Evolutionary conservation across 148 eudicot genomes (phyloP).

Genomic region (Camellia lanceoleosa): DNA sequence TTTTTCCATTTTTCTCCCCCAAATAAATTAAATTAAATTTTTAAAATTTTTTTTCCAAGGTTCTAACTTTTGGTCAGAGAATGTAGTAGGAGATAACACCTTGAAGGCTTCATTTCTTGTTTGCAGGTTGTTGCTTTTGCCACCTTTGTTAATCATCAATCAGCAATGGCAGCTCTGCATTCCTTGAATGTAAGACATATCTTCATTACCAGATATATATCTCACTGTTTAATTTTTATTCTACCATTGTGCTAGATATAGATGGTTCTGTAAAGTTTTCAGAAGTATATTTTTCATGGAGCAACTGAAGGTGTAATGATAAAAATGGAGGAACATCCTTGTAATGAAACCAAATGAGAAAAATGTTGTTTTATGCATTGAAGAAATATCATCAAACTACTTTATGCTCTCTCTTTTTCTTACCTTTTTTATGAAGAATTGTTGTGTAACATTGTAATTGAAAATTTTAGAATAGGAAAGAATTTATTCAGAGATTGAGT

Average conservation of each 20-base stretch:
- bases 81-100: neutral
- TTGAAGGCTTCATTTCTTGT: constrained; percentile 9
- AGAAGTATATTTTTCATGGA: neutral
- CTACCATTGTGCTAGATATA: neutral
- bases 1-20: no score
- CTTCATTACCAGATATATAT: neutral
- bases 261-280: neutral
- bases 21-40: no score
- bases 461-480: constrained; percentile 26
- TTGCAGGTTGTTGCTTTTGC: constrained; percentile 96
- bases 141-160: constrained; percentile 75
- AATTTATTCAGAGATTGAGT: neutral
- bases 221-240: neutral
- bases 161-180: constrained; percentile 75
- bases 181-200: constrained; percentile 50
- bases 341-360: neutral
- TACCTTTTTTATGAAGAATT: neutral
- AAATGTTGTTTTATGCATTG: neutral
- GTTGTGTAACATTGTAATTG: neutral
- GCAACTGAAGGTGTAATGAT: neutral
- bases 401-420: neutral
- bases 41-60: no score
- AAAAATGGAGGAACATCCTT: neutral
- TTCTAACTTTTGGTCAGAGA: neutral
- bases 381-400: neutral